Percentiles rank a stretch among this genome's conserved stretches.
Evolutionary conservation across 106 monocot genomes (phyloP).

Genomic region (Posidonia australis): DNA sequence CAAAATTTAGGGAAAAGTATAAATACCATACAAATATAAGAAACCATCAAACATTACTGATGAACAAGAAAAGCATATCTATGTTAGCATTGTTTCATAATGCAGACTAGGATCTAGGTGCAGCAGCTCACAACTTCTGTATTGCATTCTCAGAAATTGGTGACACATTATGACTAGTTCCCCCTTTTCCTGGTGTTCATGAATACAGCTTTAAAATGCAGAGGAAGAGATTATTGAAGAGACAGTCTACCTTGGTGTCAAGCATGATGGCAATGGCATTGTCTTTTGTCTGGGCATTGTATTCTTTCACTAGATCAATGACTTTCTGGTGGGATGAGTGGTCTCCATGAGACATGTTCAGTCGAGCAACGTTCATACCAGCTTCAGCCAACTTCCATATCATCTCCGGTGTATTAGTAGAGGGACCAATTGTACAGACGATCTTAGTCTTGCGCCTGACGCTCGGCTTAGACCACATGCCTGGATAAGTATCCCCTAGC

Average conservation of each 20-base stretch:
- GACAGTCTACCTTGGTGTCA: slow-evolving; percentile 68
- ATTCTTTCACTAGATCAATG: slow-evolving; percentile 93
- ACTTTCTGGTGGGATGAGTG: slow-evolving; percentile 98
- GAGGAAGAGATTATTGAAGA: background rate
- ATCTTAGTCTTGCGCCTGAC: slow-evolving; percentile 94
- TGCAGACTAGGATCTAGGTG: too few relatives aligned
- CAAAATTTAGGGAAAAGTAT: background rate
- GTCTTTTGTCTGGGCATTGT: slow-evolving; percentile 75
- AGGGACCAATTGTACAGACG: slow-evolving; percentile 95
- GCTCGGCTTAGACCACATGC: slow-evolving; percentile 64
- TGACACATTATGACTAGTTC: background rate
- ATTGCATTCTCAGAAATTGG: background rate
- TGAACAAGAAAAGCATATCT: background rate
- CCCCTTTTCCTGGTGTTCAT: background rate
- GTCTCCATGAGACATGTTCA: slow-evolving; percentile 99
- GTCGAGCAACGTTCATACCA: slow-evolving; percentile 95
- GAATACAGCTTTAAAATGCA: background rate
- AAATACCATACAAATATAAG: background rate
- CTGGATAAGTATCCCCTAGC: slow-evolving; percentile 28
- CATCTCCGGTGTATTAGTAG: slow-evolving; percentile 92
- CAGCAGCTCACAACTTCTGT: background rate
- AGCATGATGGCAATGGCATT: slow-evolving; percentile 97
- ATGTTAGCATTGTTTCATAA: too few relatives aligned
- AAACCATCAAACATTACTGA: background rate
- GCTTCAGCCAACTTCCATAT: slow-evolving; percentile 98